Evolutionary conservation across 208 protist genomes (phyloP), one percentile per base, ranked within the genome.

Genomic region (Leishmania mexicana): DNA sequence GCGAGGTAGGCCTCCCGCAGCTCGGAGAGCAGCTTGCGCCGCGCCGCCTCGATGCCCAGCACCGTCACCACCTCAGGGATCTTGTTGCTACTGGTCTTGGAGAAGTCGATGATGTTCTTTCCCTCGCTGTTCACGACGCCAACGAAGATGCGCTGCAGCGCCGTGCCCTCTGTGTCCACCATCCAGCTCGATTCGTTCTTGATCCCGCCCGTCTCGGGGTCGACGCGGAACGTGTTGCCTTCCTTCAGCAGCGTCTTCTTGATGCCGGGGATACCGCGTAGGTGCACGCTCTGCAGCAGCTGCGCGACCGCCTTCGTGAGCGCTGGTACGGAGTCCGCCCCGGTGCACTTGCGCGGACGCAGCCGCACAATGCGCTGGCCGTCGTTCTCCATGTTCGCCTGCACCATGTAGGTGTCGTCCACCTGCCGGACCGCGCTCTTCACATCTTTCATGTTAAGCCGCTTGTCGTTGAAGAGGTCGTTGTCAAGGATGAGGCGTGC

Each of bases 51-150:
- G 78, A 97, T 96, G 65, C 95, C 99, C 6, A 99, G 93, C 35
- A 99, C 89, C 58, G 96, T 78, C 75, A 97, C 91, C 19, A 99
- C 97, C 93, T 99, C 99, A n/a, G 97, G 90, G 62, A 99, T 97
- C 92, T 99, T 96, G 91, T 99, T 99, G 31, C 98, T 99, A 60
- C 85, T 93, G 3, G 98, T 99, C 58, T 93, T 86, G 3, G 70
- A 78, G n/a, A 87, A 84, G 87, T 99, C 99, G 42, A 99, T 98
- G 38, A 97, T 89, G 73, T 93, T 94, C 24, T 96, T 78, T 49
- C 86, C 84, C 47, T 93, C 90, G 47, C 98, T 99, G 89, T 99
- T 99, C 24, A 99, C 99, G 75, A 99, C 95, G 68, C 93, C 92
- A 80, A 95, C 90, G 82, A 99, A 93, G 10, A 99, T 96, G 42